Evolutionary conservation across 2,329 filamentous ascomycete species (phyloP), one percentile per base, ranked within the genome.

Genomic region (Epichloe sp.): DNA sequence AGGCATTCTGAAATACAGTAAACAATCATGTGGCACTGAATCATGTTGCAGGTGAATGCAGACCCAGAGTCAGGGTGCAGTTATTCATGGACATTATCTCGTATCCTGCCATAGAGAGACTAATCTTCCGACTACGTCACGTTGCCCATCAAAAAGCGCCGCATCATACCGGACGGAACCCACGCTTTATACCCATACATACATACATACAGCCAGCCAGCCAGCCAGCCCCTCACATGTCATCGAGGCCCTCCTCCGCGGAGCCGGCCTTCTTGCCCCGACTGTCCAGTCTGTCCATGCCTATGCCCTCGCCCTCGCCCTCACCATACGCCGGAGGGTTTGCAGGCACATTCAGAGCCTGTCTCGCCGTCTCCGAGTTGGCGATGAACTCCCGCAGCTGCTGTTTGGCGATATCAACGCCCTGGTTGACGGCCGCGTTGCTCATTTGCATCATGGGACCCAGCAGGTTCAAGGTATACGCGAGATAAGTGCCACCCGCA

Each of bases 391-490:
- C 88, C 23, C 91, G 81, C 45, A 97, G 78, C 60, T 86, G 84
- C 71, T 93, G 85, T 73, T 95, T 96, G 63, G 88, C 87, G 58
- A 98, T 88, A 59, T 95, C 88, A 34, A 95, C 62, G 7, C 87
- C 93, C 70, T 98, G 93, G 55, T 78, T 77, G 46, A 82, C 84
- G 4, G 93, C 93, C 14, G 93, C 93, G 59, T 93, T 93, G 57
- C 82, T 80, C 88, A 98, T 96, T 63, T 94, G 89, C 59, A 94
- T 75, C 75, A 98, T 97, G 0, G 93, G 93, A 1, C 93, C 93
- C 71, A 95, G 90, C 15, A 98, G 80, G 65, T 97, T 97, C 58
- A 98, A 83, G 36, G 83, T 90, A 69, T 93, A 96, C 4, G 90
- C 93, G 31, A 96, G 75, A 62, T 97, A 98, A 3, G 85, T 86